Base-by-base conservation (phyloP, 805 yeast genomes). In the Kluyveromyces nonfermentans region DNA sequence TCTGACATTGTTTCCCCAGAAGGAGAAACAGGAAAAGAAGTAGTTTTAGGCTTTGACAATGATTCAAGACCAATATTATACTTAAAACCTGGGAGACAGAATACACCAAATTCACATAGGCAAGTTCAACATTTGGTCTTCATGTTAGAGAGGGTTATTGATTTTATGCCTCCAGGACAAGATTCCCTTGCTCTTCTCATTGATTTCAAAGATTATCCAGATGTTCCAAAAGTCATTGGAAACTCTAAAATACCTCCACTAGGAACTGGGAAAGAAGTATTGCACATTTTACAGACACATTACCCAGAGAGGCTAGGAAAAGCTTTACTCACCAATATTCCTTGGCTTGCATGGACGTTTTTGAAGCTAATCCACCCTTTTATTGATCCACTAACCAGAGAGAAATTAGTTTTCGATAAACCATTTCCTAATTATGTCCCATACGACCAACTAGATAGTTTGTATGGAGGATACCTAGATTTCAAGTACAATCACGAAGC, bases 81-180 rank as follows among this genome's bases (percentile, higher is more conserved):
- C 62, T 72, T 93, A 60, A 84, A 85, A 62, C 95, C 96, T 0
- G 97, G 97, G 12, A 77, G 95, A 60, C 98, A 93, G 65, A 93
- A 93, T 67, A 93, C 99, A 14, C 85, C 86, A 57, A 78, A 93
- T 2, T 78, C 93, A 1, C 82, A 79, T 49, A 75, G 90, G 54
- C 99, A 93, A 60, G 96, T 93, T n/a, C 95, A 93, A 64, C 96
- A 88, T 61, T 70, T 93, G 60, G 97, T 93, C 6, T 90, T 73
- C 68, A 83, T 83, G 88, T 72, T 93, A 43, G 99, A 93, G 64
- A 74, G 89, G 46, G 95, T 85, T 35, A 89, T 90, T 45, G 94
- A 88, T 63, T 85, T 77, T 63, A 90, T 93, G 97, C 96, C 97
- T 1, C 74, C 87, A 0, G 97, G 97, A 18, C 98, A 93, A 65